These are phyloP conservation scores for Phaeosphaeriaceae sp. DNA, from an alignment of 2,329 filamentous ascomycete species.

Conservation along the genomic window DNA sequence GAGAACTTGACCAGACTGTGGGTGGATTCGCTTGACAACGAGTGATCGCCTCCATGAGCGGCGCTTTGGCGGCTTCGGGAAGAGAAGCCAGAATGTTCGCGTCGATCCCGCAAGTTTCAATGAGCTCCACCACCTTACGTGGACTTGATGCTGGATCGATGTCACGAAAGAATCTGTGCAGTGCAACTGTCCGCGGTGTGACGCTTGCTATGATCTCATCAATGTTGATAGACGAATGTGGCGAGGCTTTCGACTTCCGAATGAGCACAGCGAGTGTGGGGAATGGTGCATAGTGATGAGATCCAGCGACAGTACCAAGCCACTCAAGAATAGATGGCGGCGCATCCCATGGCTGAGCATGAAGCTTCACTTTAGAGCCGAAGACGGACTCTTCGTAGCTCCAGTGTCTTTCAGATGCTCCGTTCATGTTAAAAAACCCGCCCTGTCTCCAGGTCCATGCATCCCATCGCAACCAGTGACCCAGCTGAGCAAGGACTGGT, in stretches of 20 bases:
- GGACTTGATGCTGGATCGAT: conserved; percentile 48
- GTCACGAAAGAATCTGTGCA: conserved; percentile 71
- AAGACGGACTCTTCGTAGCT: conserved; percentile 61
- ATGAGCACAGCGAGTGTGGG: conserved; percentile 48
- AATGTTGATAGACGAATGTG: conserved; percentile 45
- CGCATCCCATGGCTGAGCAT: conserved; percentile 45
- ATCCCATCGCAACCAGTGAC: conserved; percentile 79
- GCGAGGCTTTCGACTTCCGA: conserved; percentile 46
- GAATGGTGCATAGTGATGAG: conserved; percentile 40
- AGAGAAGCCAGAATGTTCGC: conserved; percentile 76
- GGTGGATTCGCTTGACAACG: conserved; percentile 84
- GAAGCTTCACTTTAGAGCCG: conserved; percentile 30
- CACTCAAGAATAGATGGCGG: conserved; percentile 68
- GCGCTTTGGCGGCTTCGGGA: conserved; percentile 81
- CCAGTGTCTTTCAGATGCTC: conserved; percentile 61
- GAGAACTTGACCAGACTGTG: conserved; percentile 72
- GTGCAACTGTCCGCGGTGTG: conserved; percentile 67
- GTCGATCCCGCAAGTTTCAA: conserved; percentile 74
- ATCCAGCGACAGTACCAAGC: conserved; percentile 43
- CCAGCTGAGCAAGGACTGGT: conserved; percentile 81
- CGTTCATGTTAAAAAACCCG: conserved; percentile 67
- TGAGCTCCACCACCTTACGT: conserved; percentile 73
- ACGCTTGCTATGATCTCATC: conserved; percentile 42
- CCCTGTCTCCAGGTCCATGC: conserved; percentile 63
- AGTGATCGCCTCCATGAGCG: conserved; percentile 83